Percentiles rank a stretch among this genome's conserved stretches.
Evolutionary conservation across 495 filamentous ascomycete species (phyloP).

Genomic region (Neurospora sp.): DNA sequence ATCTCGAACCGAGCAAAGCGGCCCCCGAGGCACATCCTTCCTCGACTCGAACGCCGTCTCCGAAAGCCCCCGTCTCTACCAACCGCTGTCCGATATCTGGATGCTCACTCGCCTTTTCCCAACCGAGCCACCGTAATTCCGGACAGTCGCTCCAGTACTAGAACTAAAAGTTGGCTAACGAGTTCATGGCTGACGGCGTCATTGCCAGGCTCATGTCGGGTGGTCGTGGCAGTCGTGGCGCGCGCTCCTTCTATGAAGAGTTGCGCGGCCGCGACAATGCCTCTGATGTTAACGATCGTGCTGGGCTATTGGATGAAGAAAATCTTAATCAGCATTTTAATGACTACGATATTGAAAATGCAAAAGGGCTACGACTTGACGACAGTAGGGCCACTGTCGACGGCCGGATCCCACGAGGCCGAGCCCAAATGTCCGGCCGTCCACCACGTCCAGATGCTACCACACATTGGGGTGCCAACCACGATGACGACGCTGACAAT

Average conservation of each 20-base stretch:
- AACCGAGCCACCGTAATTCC: not conserved
- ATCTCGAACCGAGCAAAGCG: not conserved
- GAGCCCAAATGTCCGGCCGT: slow-evolving; percentile 2
- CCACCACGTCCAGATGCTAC: not conserved
- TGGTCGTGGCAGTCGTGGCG: not conserved
- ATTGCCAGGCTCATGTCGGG: not conserved
- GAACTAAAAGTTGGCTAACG: not conserved
- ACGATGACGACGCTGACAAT: slow-evolving; percentile 72
- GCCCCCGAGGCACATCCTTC: not conserved
- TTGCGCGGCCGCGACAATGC: slow-evolving; percentile 52
- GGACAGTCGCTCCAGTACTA: not conserved
- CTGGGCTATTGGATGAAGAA: slow-evolving; percentile 61
- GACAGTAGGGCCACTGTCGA: slow-evolving; percentile 52
- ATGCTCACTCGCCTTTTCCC: not conserved
- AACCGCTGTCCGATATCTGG: not conserved
- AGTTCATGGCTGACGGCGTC: not conserved
- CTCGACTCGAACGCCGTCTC: not conserved
- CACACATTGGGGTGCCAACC: slow-evolving; percentile 2
- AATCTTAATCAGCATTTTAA: slow-evolving; percentile 56
- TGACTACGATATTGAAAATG: slow-evolving; percentile 56
- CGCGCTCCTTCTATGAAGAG: slow-evolving; percentile 60
- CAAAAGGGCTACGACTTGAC: slow-evolving; percentile 53
- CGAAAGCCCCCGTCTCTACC: not conserved
- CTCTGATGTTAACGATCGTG: slow-evolving; percentile 57
- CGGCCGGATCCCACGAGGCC: slow-evolving; percentile 4